Conservation (phyloP, 164 flowering plant species). For the Stephania yunnanensis region DNA sequence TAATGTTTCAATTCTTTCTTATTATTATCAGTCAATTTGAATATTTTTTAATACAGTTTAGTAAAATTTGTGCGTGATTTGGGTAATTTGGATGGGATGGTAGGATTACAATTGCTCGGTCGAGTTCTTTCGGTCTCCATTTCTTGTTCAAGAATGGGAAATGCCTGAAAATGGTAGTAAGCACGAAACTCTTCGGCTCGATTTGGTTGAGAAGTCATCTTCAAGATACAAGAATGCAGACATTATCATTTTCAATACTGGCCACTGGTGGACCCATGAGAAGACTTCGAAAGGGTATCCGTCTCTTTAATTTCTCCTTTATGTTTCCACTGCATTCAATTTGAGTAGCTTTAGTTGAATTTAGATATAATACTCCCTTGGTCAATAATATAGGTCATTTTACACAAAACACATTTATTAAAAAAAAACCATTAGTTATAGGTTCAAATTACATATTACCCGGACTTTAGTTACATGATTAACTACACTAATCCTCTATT, state of each 20-base stretch:
- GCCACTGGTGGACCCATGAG: conserved; percentile 23
- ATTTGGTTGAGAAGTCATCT: conserved; percentile 44
- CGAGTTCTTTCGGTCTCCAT: conserved; percentile 46
- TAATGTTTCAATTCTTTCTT: background rate
- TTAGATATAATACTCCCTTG: no score
- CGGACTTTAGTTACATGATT: no score
- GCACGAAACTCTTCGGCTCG: conserved; percentile 43
- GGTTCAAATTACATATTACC: no score
- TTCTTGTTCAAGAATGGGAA: conserved; percentile 41
- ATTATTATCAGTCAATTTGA: background rate
- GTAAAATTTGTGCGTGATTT: conserved; percentile 3
- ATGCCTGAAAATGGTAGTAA: conserved; percentile 25
- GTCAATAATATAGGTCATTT: no score
- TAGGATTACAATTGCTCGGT: conserved; percentile 50
- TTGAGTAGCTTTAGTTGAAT: background rate
- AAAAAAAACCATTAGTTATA: no score
- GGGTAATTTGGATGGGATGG: background rate
- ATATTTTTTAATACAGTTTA: background rate
- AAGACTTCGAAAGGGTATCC: conserved; percentile 18
- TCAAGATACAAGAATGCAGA: conserved; percentile 46
- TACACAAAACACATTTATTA: no score
- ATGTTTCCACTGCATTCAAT: background rate
- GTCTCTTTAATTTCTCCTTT: no score
- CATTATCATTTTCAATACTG: conserved; percentile 34
- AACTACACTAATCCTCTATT: no score